These are phyloP conservation scores for Triticum aestivum DNA, from an alignment of 176 grass and related monocot genomes.

Conservation along the genomic window DNA sequence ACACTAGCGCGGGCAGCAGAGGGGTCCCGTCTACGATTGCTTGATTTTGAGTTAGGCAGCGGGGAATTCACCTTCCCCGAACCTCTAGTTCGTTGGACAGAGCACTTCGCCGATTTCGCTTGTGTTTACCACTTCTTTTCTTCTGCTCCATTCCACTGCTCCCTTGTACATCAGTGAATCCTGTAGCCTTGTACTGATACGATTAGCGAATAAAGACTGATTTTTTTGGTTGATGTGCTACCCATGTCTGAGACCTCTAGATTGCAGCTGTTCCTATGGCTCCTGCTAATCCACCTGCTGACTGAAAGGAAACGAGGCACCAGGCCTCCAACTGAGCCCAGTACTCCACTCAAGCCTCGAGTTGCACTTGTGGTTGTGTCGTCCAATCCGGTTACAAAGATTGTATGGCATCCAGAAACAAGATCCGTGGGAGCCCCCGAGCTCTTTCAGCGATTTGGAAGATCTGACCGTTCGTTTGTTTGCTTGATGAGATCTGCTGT, in stretches of 20 bases:
- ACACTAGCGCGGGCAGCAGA: neutral
- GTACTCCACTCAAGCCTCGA: too few species aligned
- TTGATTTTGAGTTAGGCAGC: constrained; percentile 10
- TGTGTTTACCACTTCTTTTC: neutral
- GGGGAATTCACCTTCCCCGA: neutral
- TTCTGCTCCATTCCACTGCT: neutral
- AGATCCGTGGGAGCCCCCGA: too few species aligned
- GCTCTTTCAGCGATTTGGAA: too few species aligned
- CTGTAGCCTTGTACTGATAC: neutral
- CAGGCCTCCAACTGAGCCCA: too few species aligned
- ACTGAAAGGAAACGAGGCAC: neutral
- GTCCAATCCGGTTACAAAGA: too few species aligned
- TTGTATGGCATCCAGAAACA: too few species aligned
- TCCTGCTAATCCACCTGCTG: too few species aligned
- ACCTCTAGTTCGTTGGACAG: neutral
- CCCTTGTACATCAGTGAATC: constrained; percentile 1
- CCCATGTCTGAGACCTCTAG: neutral
- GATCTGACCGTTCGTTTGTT: too few species aligned
- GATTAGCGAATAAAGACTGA: constrained; percentile 1
- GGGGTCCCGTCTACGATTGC: neutral
- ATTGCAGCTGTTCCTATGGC: neutral
- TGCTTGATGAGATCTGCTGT: too few species aligned
- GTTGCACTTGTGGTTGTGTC: too few species aligned
- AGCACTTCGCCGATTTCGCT: neutral
- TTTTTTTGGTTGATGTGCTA: neutral